phyloP scores from a whole-genome alignment of 176 grass and related monocot genomes.

The Raddia distichophylla region DNA sequence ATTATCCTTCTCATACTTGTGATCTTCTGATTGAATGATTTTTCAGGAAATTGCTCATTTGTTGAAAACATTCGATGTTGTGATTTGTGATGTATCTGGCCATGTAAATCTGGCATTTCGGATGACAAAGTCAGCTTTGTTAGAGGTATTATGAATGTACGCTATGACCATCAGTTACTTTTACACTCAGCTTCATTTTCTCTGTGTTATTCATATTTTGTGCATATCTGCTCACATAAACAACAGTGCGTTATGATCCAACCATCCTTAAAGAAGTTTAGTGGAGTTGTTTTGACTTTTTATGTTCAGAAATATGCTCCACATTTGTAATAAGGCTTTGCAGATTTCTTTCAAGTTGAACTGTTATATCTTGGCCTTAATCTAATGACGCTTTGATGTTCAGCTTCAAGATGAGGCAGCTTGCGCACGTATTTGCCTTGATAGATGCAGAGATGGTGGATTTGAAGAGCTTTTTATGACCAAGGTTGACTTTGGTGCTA shows the following conservation, averaged over 20 bases:
- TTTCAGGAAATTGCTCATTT: constrained; percentile 70
- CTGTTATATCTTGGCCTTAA: constrained; percentile 21
- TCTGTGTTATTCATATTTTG: constrained; percentile 9
- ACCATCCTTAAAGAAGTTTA: constrained; percentile 2
- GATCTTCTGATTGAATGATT: constrained; percentile 31
- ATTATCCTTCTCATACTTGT: constrained; percentile 1
- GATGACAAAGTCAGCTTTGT: constrained; percentile 67
- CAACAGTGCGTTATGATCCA: constrained; percentile 9
- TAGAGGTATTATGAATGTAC: constrained; percentile 62
- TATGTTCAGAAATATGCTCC: not conserved
- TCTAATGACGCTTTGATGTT: constrained; percentile 30
- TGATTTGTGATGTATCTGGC: constrained; percentile 73
- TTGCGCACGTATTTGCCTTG: constrained; percentile 65
- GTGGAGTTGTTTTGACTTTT: not conserved
- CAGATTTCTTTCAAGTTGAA: constrained; percentile 32
- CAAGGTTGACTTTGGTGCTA: constrained; percentile 85
- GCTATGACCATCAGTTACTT: constrained; percentile 9
- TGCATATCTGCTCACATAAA: constrained; percentile 15
- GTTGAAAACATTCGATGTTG: constrained; percentile 63
- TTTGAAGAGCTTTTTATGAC: constrained; percentile 96
- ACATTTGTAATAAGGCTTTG: constrained; percentile 22
- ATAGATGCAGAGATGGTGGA: constrained; percentile 79
- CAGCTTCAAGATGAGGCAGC: constrained; percentile 88
- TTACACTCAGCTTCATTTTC: not conserved
- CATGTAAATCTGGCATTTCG: constrained; percentile 79